Evolutionary conservation across 176 grass and related monocot species (phyloP).

Genomic region (Oryza rufipogon): DNA sequence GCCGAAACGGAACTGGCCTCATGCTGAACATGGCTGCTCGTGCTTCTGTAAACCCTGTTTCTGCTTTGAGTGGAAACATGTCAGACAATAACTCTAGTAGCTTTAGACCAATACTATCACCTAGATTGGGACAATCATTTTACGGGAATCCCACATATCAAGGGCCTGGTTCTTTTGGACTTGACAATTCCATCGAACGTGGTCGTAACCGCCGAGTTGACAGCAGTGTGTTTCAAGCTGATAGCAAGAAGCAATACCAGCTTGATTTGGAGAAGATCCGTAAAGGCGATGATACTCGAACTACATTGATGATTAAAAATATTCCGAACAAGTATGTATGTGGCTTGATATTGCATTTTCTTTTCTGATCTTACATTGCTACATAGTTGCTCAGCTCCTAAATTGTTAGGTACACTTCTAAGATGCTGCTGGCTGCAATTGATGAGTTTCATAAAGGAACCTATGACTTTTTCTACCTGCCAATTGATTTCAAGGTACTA

Average conservation of each 20-base stretch:
- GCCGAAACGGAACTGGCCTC: constrained; percentile 51
- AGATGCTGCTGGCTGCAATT: constrained; percentile 93
- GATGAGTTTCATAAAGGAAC: constrained; percentile 86
- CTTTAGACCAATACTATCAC: constrained; percentile 62
- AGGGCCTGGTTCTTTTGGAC: constrained; percentile 52
- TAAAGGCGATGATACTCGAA: constrained; percentile 77
- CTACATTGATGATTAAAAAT: constrained; percentile 97
- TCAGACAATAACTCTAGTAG: constrained; percentile 64
- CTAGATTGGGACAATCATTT: constrained; percentile 62
- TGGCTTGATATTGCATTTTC: constrained; percentile 13
- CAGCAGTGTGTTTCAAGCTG: constrained; percentile 56
- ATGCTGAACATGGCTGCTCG: constrained; percentile 61
- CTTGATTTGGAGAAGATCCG: constrained; percentile 91
- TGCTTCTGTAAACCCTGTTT: constrained; percentile 51
- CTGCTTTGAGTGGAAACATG: constrained; percentile 55
- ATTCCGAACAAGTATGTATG: constrained; percentile 98
- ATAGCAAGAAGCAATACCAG: constrained; percentile 91
- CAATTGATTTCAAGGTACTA: constrained; percentile 95
- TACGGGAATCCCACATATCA: constrained; percentile 65
- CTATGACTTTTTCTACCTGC: constrained; percentile 97
- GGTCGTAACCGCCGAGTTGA: constrained; percentile 51
- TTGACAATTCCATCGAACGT: constrained; percentile 59
- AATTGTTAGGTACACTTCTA: constrained; percentile 84
- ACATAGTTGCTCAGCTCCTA: constrained; percentile 32
- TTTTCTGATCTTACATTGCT: constrained; percentile 28